phyloP scores from a whole-genome alignment of 1,284 basidiomycete species.

The Ganoderma sp. region DNA sequence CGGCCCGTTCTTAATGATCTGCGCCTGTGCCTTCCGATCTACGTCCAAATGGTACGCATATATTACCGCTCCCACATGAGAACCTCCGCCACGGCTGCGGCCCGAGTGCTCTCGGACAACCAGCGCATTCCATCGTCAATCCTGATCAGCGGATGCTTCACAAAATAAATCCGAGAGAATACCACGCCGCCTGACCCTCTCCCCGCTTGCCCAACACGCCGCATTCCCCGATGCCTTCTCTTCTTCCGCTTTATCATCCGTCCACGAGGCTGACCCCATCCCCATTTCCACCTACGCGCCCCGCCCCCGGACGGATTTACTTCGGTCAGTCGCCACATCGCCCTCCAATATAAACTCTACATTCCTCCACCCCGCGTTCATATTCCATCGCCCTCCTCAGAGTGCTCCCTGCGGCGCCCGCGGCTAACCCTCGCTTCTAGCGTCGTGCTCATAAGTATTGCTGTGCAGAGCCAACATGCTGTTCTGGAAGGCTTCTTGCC shows the following conservation, averaged over 20 bases:
- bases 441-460: slow-evolving; percentile 16
- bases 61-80: neutral
- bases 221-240: slow-evolving; percentile 9
- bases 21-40: neutral
- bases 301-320: slow-evolving; percentile 22
- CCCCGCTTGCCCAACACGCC: slow-evolving; percentile 2
- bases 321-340: slow-evolving; percentile 11
- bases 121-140: neutral
- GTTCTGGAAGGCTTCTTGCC: slow-evolving; percentile 26
- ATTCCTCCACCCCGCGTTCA: neutral
- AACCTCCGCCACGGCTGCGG: neutral
- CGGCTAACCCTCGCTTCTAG: slow-evolving; percentile 19
- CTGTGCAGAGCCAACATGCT: slow-evolving; percentile 26
- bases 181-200: slow-evolving; percentile 11
- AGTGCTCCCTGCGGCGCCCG: slow-evolving; percentile 4
- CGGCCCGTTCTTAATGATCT: neutral
- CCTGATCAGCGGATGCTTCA: slow-evolving; percentile 18
- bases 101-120: slow-evolving; percentile 6
- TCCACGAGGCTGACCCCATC: slow-evolving; percentile 22
- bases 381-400: slow-evolving; percentile 1
- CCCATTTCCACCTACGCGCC: slow-evolving; percentile 18
- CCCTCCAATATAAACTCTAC: slow-evolving; percentile 16
- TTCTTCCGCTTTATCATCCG: slow-evolving; percentile 3
- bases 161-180: slow-evolving; percentile 14
- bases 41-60: neutral